Percentiles rank a stretch among this genome's conserved stretches.
Evolutionary conservation across 768 basidiomycete species (phyloP).

Genomic region (Tylopilus balloui): DNA sequence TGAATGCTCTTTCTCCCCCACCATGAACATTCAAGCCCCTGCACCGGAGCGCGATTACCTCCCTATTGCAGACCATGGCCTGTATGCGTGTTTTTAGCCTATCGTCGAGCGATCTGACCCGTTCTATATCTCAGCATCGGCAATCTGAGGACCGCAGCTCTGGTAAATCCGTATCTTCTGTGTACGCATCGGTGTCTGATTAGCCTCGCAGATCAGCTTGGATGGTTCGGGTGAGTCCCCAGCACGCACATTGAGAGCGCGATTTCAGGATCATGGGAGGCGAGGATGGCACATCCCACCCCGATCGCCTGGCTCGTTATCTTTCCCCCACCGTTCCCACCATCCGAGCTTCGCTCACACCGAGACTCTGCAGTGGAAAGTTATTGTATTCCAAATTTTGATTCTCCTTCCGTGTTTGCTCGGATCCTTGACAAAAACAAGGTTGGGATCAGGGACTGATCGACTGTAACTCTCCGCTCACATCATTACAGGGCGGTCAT

Average conservation of each 20-base stretch:
- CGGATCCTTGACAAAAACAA: conserved; percentile 85
- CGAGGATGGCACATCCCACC: neutral
- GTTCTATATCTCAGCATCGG: conserved; percentile 53
- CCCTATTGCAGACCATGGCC: conserved; percentile 73
- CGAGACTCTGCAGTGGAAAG: conserved; percentile 70
- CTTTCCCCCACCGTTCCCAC: neutral
- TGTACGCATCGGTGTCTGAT: conserved; percentile 5
- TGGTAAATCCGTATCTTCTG: conserved; percentile 36
- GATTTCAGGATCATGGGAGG: neutral
- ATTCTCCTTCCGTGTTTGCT: conserved; percentile 89
- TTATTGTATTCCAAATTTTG: conserved; percentile 90
- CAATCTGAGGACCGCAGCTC: conserved; percentile 77
- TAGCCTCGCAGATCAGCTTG: conserved; percentile 50
- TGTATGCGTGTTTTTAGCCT: conserved; percentile 44
- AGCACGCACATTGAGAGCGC: neutral
- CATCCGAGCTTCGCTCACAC: conserved; percentile 3
- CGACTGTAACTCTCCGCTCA: neutral
- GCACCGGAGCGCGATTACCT: conserved; percentile 59
- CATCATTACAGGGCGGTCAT: conserved; percentile 67
- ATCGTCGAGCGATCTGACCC: conserved; percentile 9
- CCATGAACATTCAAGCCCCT: conserved; percentile 51
- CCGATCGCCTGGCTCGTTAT: neutral
- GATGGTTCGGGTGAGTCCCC: conserved; percentile 68
- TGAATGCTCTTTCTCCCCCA: neutral
- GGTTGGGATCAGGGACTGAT: conserved; percentile 21